Percentiles rank a stretch among this genome's conserved stretches.
Evolutionary conservation across 345 rosid species (phyloP).

Genomic region (Rhizophora mangle): DNA sequence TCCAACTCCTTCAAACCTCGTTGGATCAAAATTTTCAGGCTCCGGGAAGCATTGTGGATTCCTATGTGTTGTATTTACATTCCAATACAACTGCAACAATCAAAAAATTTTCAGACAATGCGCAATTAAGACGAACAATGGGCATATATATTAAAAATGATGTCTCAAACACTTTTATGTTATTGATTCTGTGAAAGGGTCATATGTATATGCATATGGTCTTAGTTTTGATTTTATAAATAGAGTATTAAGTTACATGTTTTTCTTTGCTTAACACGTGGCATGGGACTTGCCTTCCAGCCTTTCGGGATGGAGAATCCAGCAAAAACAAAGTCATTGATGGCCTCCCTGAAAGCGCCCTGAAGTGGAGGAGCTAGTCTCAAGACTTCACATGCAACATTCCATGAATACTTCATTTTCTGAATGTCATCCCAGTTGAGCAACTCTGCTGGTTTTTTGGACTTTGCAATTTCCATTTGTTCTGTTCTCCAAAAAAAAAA

Average conservation of each 20-base stretch:
- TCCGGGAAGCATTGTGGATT: conserved; percentile 9
- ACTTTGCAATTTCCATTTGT: conserved; percentile 15
- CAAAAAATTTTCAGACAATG: background rate
- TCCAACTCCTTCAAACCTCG: conserved; percentile 16
- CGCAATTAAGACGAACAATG: background rate
- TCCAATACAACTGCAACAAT: conserved; percentile 18
- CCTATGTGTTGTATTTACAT: conserved; percentile 14
- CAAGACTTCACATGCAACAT: conserved; percentile 13
- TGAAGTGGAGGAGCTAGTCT: conserved; percentile 21
- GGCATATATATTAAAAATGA: background rate
- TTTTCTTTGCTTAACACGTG: too few relatives aligned
- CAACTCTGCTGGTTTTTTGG: conserved; percentile 13
- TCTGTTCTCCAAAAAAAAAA: background rate
- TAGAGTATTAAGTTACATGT: too few relatives aligned
- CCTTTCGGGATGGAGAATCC: conserved; percentile 20
- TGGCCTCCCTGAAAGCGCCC: conserved; percentile 20
- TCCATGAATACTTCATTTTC: conserved; percentile 19
- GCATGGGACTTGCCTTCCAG: conserved; percentile 8
- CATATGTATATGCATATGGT: too few relatives aligned
- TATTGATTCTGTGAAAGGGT: too few relatives aligned
- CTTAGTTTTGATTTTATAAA: too few relatives aligned
- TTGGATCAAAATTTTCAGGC: conserved; percentile 17
- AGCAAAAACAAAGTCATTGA: conserved; percentile 11
- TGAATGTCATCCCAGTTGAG: conserved; percentile 19
- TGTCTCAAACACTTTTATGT: too few relatives aligned